Evolutionary conservation across 176 grass and related monocot species (phyloP), one percentile per base, ranked within the genome.

Genomic region (Eragrostis nindensis): DNA sequence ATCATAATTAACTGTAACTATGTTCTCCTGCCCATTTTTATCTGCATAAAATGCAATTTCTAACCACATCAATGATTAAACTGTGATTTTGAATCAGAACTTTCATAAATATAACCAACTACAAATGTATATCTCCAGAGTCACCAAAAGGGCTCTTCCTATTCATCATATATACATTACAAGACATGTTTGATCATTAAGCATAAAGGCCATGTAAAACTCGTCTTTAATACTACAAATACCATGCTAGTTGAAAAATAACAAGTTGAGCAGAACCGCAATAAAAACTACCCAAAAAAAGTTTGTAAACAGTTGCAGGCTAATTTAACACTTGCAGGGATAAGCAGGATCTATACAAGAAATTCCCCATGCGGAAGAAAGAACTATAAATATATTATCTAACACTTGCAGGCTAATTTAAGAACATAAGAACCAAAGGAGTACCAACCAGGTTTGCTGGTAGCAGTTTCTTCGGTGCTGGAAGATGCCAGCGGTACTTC

Each of bases 31-130:
- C 22, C 46, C 67, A 42, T 41, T 60, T 82, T 84, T 81, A 62
- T 73, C 87, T 90, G 80, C 59, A 77, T 36, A 84, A 64, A 67
- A 84, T 52, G 5, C 18, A 79, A 43, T 55, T 65, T 79, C 5
- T 11, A 79, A 65, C 45, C 0, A n/a, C 25, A 44, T 54, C 38
- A 85, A 6, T 48, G 26, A 48, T 5, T 45, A 14, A 0, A 76
- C 0, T 6, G 36, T 3, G 42, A 81, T 46, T 72, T 61, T 3
- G 12, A 62, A 42, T 60, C 11, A 78, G 19, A 50, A 45, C 26
- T 9, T 26, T 64, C 45, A 64, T 61, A 32, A 46, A 36, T 5
- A 70, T 13, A 24, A 70, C 27, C 6, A 69, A 57, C 22, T 26
- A 54, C 21, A 48, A 10, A 49, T 25, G 44, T 47, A 25, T 43